A percentile compares a stretch with the other conserved stretches of the same genome.
phyloP scores from a whole-genome alignment of 139 green algal species.

The Trebouxia sp. region DNA sequence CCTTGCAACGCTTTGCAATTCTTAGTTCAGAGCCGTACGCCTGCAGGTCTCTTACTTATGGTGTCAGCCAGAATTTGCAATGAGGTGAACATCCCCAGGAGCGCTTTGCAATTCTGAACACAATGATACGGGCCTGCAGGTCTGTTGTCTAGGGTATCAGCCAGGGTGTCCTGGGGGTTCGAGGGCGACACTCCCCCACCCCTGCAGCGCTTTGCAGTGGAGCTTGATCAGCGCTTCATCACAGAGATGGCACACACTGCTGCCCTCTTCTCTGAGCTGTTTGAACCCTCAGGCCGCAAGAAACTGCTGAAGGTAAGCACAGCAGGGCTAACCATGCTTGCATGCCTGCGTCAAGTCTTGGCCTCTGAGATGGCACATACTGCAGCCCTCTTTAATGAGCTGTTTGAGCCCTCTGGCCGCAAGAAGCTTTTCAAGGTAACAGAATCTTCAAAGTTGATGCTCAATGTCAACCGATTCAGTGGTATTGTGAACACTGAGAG shows the following conservation, averaged over 20 bases:
- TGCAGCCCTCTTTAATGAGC: constrained; percentile 33
- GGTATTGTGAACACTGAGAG: too few species aligned
- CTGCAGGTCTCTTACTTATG: too few species aligned
- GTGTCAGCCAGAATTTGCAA: too few species aligned
- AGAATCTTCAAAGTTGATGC: too few species aligned
- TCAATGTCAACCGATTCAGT: too few species aligned
- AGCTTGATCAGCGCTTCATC: constrained; percentile 50
- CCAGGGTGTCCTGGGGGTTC: constrained; percentile 30
- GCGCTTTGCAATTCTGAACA: too few species aligned
- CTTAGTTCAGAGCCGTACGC: too few species aligned
- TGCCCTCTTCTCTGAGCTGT: constrained; percentile 45
- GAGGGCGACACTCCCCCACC: constrained; percentile 31
- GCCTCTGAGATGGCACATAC: too few species aligned
- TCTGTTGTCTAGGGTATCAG: constrained; percentile 22
- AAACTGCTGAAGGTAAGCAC: constrained; percentile 41
- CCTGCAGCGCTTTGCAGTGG: constrained; percentile 38
- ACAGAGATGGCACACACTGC: constrained; percentile 45
- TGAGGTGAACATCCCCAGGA: too few species aligned
- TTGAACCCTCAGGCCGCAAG: constrained; percentile 42
- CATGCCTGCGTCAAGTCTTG: background rate
- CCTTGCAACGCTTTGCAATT: too few species aligned
- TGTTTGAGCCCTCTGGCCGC: constrained; percentile 44
- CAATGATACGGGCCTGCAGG: too few species aligned
- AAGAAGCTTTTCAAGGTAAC: constrained; percentile 42
- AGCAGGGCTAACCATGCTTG: background rate